Evolutionary conservation across 768 basidiomycete species (phyloP).

Genomic region (Leccinum imitatum): DNA sequence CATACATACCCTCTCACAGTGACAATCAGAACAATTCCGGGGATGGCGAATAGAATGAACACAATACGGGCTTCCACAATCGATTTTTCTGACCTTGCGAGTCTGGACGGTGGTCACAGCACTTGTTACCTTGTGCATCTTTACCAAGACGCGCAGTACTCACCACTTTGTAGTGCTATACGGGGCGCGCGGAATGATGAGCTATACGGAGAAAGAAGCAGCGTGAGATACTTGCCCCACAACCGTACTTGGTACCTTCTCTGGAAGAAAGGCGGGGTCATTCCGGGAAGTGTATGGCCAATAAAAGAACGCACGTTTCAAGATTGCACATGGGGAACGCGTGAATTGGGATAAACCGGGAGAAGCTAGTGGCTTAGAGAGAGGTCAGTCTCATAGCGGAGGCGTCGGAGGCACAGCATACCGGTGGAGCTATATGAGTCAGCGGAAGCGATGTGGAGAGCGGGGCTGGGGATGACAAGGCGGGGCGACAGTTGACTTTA

Average conservation of each 20-base stretch:
- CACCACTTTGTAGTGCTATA: constrained; percentile 69
- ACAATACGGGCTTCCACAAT: constrained; percentile 39
- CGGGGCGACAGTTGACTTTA: constrained; percentile 29
- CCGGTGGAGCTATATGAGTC: constrained; percentile 12
- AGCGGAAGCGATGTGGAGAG: constrained; percentile 12
- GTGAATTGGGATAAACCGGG: constrained; percentile 9
- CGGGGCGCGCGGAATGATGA: constrained; percentile 12
- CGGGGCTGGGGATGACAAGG: constrained; percentile 12
- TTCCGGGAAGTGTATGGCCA: constrained; percentile 16
- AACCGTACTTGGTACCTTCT: constrained; percentile 73
- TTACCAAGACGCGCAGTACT: constrained; percentile 37
- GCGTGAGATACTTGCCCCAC: constrained; percentile 48
- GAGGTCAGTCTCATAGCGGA: constrained; percentile 4
- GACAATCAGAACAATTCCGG: constrained; percentile 41
- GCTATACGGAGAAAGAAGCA: background rate
- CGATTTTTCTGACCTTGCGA: constrained; percentile 34
- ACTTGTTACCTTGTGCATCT: too few relatives aligned
- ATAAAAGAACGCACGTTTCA: constrained; percentile 44
- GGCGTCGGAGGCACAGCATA: constrained; percentile 14
- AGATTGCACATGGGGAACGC: constrained; percentile 51
- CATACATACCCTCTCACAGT: constrained; percentile 44
- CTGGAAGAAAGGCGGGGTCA: constrained; percentile 41
- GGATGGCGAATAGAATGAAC: constrained; percentile 40
- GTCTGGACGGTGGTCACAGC: constrained; percentile 29
- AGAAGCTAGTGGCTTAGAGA: constrained; percentile 5